phyloP scores from a whole-genome alignment of 371 early-diverging fungal genomes.

The Batrachochytrium dendrobatidis region DNA sequence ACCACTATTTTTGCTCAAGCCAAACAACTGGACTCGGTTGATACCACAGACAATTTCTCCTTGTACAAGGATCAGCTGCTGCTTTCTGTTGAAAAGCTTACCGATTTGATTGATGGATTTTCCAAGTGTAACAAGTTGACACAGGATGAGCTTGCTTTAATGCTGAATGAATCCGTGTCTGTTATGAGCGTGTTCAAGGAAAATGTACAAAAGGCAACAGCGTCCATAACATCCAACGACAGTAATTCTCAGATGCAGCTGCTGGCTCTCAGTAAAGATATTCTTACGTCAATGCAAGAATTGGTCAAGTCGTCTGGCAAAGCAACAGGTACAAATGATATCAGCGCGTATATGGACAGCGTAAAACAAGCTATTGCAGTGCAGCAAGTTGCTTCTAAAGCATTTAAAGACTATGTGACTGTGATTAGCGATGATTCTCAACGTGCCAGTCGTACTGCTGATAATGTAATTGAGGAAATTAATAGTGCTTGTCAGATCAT shows the following conservation, averaged over 20 bases:
- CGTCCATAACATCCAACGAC: slow-evolving; percentile 38
- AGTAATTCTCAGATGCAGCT: slow-evolving; percentile 44
- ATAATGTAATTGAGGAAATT: slow-evolving; percentile 28
- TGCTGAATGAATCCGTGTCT: slow-evolving; percentile 13
- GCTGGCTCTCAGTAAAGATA: slow-evolving; percentile 22
- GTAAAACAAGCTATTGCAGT: slow-evolving; percentile 24
- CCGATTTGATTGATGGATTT: slow-evolving; percentile 32
- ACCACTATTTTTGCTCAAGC: slow-evolving; percentile 39
- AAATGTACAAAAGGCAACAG: slow-evolving; percentile 25
- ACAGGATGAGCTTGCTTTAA: slow-evolving; percentile 27
- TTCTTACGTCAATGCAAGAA: slow-evolving; percentile 27
- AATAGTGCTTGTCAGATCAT: slow-evolving; percentile 17
- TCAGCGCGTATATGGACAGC: slow-evolving; percentile 10
- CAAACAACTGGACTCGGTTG: slow-evolving; percentile 41
- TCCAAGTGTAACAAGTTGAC: slow-evolving; percentile 23
- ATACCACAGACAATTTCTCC: slow-evolving; percentile 28
- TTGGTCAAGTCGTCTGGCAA: slow-evolving; percentile 27
- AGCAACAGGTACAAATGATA: slow-evolving; percentile 24
- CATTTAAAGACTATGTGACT: slow-evolving; percentile 29
- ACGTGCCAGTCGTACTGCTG: slow-evolving; percentile 27
- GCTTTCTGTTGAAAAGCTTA: slow-evolving; percentile 26
- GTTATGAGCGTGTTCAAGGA: slow-evolving; percentile 24
- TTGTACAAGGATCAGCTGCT: slow-evolving; percentile 32
- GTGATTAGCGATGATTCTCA: slow-evolving; percentile 35
- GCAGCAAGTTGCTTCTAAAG: slow-evolving; percentile 27